Conservation (phyloP, 768 basidiomycete genomes). For the Mycena amicta region DNA sequence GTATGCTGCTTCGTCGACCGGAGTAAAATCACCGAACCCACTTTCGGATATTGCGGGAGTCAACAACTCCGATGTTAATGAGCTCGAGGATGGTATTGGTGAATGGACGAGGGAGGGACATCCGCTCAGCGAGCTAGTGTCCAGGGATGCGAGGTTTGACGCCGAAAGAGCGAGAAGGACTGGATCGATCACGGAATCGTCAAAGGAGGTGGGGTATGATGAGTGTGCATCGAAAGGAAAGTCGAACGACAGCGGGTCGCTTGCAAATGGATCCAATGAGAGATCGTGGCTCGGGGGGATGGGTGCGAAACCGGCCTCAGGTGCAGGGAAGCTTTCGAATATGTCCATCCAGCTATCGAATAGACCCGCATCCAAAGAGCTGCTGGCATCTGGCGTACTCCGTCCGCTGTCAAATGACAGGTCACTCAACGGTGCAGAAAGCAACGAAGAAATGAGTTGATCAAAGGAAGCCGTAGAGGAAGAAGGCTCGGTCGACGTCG, state of each 20-base stretch:
- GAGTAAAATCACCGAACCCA: neutral
- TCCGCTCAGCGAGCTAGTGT: slow-evolving; percentile 8
- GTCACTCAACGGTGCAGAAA: slow-evolving; percentile 31
- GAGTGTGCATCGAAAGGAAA: slow-evolving; percentile 4
- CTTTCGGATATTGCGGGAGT: slow-evolving; percentile 5
- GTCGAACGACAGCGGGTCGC: slow-evolving; percentile 7
- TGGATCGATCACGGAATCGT: slow-evolving; percentile 35
- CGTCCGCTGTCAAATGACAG: neutral
- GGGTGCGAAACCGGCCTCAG: slow-evolving; percentile 31
- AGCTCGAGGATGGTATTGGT: slow-evolving; percentile 35
- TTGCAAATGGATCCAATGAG: neutral
- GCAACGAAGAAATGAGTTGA: slow-evolving; percentile 42
- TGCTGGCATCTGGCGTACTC: neutral
- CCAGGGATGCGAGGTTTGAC: neutral
- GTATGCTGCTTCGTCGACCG: neutral
- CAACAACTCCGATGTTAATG: slow-evolving; percentile 19
- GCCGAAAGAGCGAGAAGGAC: slow-evolving; percentile 31
- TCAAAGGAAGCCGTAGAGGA: slow-evolving; percentile 36
- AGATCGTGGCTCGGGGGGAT: slow-evolving; percentile 15
- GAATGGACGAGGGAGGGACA: slow-evolving; percentile 29
- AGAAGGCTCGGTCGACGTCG: slow-evolving; percentile 6
- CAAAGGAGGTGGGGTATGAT: neutral
- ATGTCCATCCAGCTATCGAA: slow-evolving; percentile 57
- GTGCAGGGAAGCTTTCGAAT: slow-evolving; percentile 46
- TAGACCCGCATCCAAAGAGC: slow-evolving; percentile 37